phyloP scores from a whole-genome alignment of 2,329 filamentous ascomycete species.

The Aspergillus puulaauensis region DNA sequence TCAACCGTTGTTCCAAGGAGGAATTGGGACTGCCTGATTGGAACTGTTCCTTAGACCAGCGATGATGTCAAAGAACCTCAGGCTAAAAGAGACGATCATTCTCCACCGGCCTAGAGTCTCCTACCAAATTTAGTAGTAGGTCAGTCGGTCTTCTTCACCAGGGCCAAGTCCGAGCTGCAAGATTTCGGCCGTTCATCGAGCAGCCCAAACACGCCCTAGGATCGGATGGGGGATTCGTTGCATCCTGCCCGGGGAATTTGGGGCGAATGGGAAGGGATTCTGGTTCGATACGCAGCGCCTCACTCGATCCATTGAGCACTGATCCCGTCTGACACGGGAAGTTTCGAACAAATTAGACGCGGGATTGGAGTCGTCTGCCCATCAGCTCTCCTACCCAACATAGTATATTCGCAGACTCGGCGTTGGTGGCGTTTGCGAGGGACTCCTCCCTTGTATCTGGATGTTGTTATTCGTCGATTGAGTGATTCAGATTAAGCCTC shows the following conservation, averaged over 20 bases:
- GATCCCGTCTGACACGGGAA: slow-evolving; percentile 14
- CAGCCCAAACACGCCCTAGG: neutral
- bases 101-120: neutral
- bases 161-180: neutral
- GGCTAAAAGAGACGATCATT: neutral
- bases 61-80: slow-evolving; percentile 1
- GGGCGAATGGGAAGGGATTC: neutral
- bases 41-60: neutral
- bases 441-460: neutral
- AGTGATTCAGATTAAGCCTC: neutral
- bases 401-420: slow-evolving; percentile 3
- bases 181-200: neutral
- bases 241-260: slow-evolving; percentile 8
- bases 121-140: neutral
- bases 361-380: slow-evolving; percentile 1
- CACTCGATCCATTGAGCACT: slow-evolving; percentile 3
- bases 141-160: neutral
- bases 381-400: neutral
- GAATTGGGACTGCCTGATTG: neutral
- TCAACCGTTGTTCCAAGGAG: too few relatives aligned
- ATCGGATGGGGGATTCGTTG: slow-evolving; percentile 10
- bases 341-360: slow-evolving; percentile 17
- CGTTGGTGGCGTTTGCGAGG: slow-evolving; percentile 4
- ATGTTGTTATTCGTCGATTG: neutral
- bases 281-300: slow-evolving; percentile 4